phyloP scores from a whole-genome alignment of 768 basidiomycete genomes.

The Bullera alba region DNA sequence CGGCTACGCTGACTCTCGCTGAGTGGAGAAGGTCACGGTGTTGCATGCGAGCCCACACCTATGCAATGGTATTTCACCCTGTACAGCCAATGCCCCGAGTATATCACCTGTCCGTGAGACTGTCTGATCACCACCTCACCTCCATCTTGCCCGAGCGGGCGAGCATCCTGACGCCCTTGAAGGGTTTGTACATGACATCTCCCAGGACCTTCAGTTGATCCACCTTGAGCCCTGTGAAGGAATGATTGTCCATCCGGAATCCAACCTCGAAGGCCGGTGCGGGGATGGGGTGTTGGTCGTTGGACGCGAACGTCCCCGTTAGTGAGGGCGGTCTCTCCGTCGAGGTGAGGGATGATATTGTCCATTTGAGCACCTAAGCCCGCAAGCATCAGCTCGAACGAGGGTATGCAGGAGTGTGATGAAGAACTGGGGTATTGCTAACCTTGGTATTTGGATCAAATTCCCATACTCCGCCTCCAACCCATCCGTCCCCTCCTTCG shows the following conservation, averaged over 20 bases:
- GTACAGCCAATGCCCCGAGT: too few relatives aligned
- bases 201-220: slow-evolving; percentile 70
- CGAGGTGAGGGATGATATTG: slow-evolving; percentile 60
- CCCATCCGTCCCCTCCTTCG: slow-evolving; percentile 25
- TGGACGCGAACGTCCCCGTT: slow-evolving; percentile 67
- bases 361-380: slow-evolving; percentile 68
- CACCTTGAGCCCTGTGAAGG: slow-evolving; percentile 73
- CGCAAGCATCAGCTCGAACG: not conserved
- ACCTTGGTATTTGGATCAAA: slow-evolving; percentile 68
- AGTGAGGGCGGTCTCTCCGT: slow-evolving; percentile 60
- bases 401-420: not conserved
- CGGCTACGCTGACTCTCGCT: too few relatives aligned
- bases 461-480: slow-evolving; percentile 63
- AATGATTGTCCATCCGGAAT: slow-evolving; percentile 64
- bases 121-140: slow-evolving; percentile 49
- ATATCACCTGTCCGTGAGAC: not conserved
- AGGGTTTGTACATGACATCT: slow-evolving; percentile 79
- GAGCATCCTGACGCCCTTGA: slow-evolving; percentile 75
- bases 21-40: too few relatives aligned
- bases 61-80: too few relatives aligned
- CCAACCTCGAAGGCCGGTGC: slow-evolving; percentile 66
- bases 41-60: too few relatives aligned
- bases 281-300: slow-evolving; percentile 56
- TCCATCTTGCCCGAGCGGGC: slow-evolving; percentile 61
- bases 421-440: not conserved